Evolutionary conservation across 2,329 filamentous ascomycete genomes (phyloP).

Genomic region (Diaporthe velutina): DNA sequence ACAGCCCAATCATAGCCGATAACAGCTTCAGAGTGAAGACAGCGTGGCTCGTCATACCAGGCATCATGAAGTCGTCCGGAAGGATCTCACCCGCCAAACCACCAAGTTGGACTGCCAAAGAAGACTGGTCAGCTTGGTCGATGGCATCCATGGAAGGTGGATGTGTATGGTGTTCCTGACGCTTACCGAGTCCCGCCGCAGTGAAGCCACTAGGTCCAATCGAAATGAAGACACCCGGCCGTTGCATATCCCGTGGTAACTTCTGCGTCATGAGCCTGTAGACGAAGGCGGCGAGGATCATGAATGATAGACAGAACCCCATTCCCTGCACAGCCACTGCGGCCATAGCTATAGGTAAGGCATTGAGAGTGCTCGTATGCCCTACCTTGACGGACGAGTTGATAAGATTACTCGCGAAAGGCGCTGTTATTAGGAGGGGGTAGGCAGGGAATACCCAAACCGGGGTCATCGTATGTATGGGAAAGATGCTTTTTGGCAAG

Average conservation of each 20-base stretch:
- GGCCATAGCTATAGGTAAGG: constrained; percentile 61
- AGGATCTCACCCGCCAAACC: constrained; percentile 57
- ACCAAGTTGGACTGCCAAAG: constrained; percentile 58
- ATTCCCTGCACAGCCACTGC: constrained; percentile 66
- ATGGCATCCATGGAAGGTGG: background rate
- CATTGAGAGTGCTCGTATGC: constrained; percentile 51
- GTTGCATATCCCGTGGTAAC: constrained; percentile 79
- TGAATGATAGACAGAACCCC: constrained; percentile 72
- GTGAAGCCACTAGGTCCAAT: constrained; percentile 80
- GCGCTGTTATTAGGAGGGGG: constrained; percentile 81
- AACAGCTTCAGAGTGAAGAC: constrained; percentile 61
- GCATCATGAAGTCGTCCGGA: constrained; percentile 54
- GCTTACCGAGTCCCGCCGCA: constrained; percentile 58
- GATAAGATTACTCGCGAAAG: constrained; percentile 74
- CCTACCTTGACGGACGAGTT: constrained; percentile 50
- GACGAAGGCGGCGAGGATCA: constrained; percentile 87
- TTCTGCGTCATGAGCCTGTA: constrained; percentile 92
- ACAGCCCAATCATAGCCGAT: constrained; percentile 75
- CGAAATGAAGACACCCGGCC: constrained; percentile 88
- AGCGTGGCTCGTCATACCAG: constrained; percentile 53
- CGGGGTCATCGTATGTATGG: constrained; percentile 87
- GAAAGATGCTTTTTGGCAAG: constrained; percentile 56
- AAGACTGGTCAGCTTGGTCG: constrained; percentile 1
- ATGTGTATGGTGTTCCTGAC: too few species aligned
- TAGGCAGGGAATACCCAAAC: constrained; percentile 92